phyloP scores from a whole-genome alignment of 1,284 basidiomycete species.

The Puccinia triticina region DNA sequence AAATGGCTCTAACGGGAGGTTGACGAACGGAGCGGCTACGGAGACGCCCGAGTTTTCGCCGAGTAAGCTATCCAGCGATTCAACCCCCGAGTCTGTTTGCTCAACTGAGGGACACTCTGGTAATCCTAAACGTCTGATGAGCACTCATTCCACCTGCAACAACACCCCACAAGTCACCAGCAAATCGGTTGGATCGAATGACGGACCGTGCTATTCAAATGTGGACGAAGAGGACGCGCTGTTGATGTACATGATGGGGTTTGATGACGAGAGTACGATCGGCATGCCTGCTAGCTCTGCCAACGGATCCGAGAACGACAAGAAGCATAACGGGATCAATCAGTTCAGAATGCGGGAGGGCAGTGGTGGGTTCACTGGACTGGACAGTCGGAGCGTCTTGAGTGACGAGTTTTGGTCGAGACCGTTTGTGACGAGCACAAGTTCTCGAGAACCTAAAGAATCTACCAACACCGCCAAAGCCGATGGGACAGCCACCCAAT shows the following conservation, averaged over 20 bases:
- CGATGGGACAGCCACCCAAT: neutral
- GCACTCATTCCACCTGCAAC: neutral
- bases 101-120: constrained; percentile 34
- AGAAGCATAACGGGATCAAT: neutral
- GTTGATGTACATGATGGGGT: constrained; percentile 33
- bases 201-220: constrained; percentile 30
- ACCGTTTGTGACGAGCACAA: constrained; percentile 26
- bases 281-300: neutral
- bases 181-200: constrained; percentile 23
- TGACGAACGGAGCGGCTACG: constrained; percentile 7
- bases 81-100: constrained; percentile 40
- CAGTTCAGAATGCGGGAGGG: constrained; percentile 22
- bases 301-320: neutral
- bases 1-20: constrained; percentile 8
- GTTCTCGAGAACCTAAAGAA: neutral
- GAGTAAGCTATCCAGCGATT: constrained; percentile 46
- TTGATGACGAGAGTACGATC: constrained; percentile 37
- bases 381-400: constrained; percentile 16
- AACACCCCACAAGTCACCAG: neutral
- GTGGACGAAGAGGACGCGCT: constrained; percentile 32
- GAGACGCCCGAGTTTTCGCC: constrained; percentile 50
- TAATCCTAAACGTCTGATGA: constrained; percentile 27
- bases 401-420: constrained; percentile 41
- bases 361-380: constrained; percentile 16
- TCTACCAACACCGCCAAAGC: neutral